Conservation (phyloP, 2,329 filamentous ascomycete species). For the Monosporascus sp. region DNA sequence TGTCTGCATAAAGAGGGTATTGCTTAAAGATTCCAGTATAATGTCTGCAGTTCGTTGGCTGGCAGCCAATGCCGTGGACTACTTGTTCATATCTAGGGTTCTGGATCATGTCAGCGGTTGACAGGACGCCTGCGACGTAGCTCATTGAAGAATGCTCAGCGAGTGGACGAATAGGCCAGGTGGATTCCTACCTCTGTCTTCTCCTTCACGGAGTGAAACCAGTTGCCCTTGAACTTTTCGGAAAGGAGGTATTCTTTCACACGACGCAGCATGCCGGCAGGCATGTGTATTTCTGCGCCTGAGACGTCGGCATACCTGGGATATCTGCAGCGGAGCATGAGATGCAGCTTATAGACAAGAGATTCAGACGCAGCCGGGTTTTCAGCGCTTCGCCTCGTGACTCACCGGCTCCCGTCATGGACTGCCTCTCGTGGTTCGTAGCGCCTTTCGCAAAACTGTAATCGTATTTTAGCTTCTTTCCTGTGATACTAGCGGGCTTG, state of each 20-base stretch:
- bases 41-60: constrained; percentile 10
- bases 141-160: no score
- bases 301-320: constrained; percentile 18
- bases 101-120: neutral
- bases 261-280: neutral
- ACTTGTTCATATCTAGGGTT: constrained; percentile 10
- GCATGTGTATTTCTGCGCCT: constrained; percentile 5
- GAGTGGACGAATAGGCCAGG: neutral
- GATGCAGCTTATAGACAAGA: constrained; percentile 8
- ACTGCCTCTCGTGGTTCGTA: constrained; percentile 19
- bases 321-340: constrained; percentile 12
- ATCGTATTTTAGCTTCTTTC: constrained; percentile 12
- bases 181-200: constrained; percentile 12
- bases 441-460: constrained; percentile 19
- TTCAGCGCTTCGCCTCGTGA: constrained; percentile 5
- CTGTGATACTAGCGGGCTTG: constrained; percentile 18
- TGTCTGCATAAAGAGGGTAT: constrained; percentile 7
- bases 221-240: constrained; percentile 8
- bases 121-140: no score
- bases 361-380: neutral
- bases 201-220: constrained; percentile 14
- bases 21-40: constrained; percentile 17
- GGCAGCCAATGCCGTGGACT: constrained; percentile 12
- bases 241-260: constrained; percentile 11
- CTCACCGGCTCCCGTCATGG: constrained; percentile 7